Base-by-base conservation (phyloP, 495 filamentous ascomycete species). In the Cetradonia linearis region DNA sequence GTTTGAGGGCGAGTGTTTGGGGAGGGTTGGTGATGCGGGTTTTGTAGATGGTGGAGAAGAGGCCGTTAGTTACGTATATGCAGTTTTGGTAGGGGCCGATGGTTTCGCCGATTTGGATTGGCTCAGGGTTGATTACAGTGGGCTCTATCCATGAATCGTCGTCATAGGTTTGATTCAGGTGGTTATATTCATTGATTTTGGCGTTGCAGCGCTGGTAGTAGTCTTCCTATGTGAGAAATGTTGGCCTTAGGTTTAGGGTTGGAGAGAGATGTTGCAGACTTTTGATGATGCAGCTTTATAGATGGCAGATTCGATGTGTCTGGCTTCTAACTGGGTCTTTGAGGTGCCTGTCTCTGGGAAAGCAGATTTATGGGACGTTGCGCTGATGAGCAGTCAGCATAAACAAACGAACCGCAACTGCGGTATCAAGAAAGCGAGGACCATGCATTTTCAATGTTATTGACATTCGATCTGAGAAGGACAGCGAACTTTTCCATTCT, bases 11-110 rank as follows among this genome's bases (percentile, higher is more conserved):
- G 9, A 86, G 77, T 10, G 82, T 46, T 72, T 53, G 65, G 70
- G 71, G 56, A 70, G 64, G 20, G 38, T 56, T 63, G 30, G 56
- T 34, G 27, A 46, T 52, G 50, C 61, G 65, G 8, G 85, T 78
- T 64, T 78, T 82, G 74, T 92, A 97, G 52, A 99, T 84, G 38
- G 81, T 81, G 30, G 93, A 93, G 67, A 89, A 91, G 9, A 93
- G 74, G 28, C 94, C 93, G 59, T 83, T 82, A 56, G 77, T 80
- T 65, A 88, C 72, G 70, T 87, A 85, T 28, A 81, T 75, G 67
- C 88, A 94, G 49, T 83, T 76, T 28, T 66, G 68, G 69, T 92
- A 95, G 34, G 70, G 72, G 8, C 93, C 93, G 65, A 96, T 85
- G 5, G 34, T 52, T 56, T 50, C 55, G 55, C 48, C 14, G 28